Conservation (phyloP, 1,139 yeast species). For the Geotrichum macrosporum region DNA sequence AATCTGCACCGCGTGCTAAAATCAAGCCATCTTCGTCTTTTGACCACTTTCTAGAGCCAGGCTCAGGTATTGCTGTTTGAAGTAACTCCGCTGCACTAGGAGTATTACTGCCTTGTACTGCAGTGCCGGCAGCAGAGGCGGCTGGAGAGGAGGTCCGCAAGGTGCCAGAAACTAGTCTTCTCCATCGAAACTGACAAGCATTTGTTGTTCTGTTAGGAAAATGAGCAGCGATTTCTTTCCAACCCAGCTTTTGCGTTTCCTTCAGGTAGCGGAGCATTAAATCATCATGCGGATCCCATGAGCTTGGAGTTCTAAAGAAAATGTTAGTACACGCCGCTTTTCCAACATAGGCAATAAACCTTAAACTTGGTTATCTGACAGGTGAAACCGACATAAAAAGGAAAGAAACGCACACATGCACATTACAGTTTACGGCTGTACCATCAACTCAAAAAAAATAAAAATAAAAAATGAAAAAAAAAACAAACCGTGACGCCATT, state of each 20-base stretch:
- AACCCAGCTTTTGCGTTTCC: conserved; percentile 68
- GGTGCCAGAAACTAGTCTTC: conserved; percentile 54
- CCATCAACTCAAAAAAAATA: too few relatives aligned
- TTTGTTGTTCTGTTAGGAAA: conserved; percentile 71
- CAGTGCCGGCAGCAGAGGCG: conserved; percentile 5
- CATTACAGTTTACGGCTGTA: too few relatives aligned
- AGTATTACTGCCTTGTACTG: too few relatives aligned
- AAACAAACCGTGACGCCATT: too few relatives aligned
- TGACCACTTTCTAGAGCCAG: conserved; percentile 33
- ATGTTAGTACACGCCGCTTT: not conserved
- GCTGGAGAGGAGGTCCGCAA: conserved; percentile 28
- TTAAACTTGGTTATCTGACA: too few relatives aligned
- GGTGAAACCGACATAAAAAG: too few relatives aligned
- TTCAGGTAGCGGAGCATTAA: conserved; percentile 61
- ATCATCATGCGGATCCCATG: conserved; percentile 79
- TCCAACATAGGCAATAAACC: not conserved
- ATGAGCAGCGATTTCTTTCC: conserved; percentile 74
- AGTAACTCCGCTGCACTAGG: too few relatives aligned
- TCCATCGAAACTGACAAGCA: conserved; percentile 82
- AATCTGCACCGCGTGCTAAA: conserved; percentile 54
- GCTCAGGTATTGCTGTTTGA: conserved; percentile 12
- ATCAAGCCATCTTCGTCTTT: conserved; percentile 74
- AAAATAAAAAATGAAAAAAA: too few relatives aligned
- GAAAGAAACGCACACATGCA: too few relatives aligned
- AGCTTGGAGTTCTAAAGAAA: conserved; percentile 49